Conservation (phyloP, 2,329 filamentous ascomycete genomes). For the Xylariaceae sp. region DNA sequence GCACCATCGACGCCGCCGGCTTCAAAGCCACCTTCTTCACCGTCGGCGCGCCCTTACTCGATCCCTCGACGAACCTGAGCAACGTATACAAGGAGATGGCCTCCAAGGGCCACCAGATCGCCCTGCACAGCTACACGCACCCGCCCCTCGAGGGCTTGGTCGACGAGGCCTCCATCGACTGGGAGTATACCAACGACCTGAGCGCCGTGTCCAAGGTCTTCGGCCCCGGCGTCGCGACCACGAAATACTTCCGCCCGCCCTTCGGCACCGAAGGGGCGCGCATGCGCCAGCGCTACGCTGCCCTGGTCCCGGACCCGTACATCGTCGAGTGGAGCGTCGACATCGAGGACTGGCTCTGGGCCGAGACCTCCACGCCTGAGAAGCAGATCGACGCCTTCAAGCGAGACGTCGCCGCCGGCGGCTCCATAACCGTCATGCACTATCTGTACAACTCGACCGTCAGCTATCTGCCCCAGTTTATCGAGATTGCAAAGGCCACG, state of each 20-base stretch:
- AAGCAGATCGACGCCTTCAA: constrained; percentile 62
- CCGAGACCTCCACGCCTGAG: constrained; percentile 54
- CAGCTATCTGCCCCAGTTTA: constrained; percentile 58
- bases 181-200: constrained; percentile 56
- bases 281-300: constrained; percentile 57
- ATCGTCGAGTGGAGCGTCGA: constrained; percentile 66
- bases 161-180: constrained; percentile 49
- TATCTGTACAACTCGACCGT: constrained; percentile 62
- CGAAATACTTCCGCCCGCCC: constrained; percentile 60
- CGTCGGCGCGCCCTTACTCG: constrained; percentile 57
- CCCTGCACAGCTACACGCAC: constrained; percentile 63
- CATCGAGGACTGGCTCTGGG: constrained; percentile 68
- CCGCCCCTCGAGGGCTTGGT: constrained; percentile 59
- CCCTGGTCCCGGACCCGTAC: constrained; percentile 46
- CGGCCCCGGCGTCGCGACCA: constrained; percentile 25
- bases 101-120: constrained; percentile 59
- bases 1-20: constrained; percentile 53
- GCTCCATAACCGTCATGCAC: constrained; percentile 62
- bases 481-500: constrained; percentile 56
- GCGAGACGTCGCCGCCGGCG: constrained; percentile 56
- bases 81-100: constrained; percentile 60
- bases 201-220: constrained; percentile 39
- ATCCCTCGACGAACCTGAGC: constrained; percentile 55
- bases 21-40: constrained; percentile 69
- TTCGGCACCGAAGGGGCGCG: constrained; percentile 64